Evolutionary conservation across 768 basidiomycete species (phyloP), one percentile per base, ranked within the genome.

Genomic region (Phylloporus arenicola): DNA sequence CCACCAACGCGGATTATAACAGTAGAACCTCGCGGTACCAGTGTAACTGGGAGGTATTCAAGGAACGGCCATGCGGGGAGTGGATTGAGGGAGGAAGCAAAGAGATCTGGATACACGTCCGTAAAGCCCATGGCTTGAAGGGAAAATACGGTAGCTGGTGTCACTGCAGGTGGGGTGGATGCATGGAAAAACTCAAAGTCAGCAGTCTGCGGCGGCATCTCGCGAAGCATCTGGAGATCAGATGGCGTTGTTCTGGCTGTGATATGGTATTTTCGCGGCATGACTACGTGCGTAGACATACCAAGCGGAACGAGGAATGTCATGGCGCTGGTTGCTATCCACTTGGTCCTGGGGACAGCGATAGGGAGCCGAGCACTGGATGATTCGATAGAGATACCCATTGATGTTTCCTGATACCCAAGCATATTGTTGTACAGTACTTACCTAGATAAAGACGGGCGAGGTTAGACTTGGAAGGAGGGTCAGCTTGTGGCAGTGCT

Each of bases 21-120:
- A 20, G 17, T 34, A 34, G 37, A 8, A 17, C 33, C 17, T 29
- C 55, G 17, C 13, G 35, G 16, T 40, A 57, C 30, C 47, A 17
- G 24, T 57, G 55, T 13, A 14, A 37, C 6, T 57, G 42, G 55
- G 45, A 47, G 13, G 27, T 41, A 19, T 13, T 31, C 10, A 25
- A 27, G 11, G 29, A 38, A 25, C 19, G n/a, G 4, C 24, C 25
- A 12, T 54, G 38, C 22, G 45, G 48, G 24, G n/a, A 41, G 7
- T 47, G 47, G 51, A 39, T 57, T 7, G 47, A 57, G 39, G 56
- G 56, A 19, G 41, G 51, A 17, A 50, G 24, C 45, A 54, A 33
- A 43, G 48, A 57, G 38, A 29, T 53, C 19, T 57, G 45, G 48
- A 29, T 25, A n/a, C 51, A 57, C 29, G 45, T 54, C 41, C 54